These are phyloP conservation scores for Termitomyces eurrhizus DNA, from an alignment of 768 basidiomycete genomes.

Conservation along the genomic window DNA sequence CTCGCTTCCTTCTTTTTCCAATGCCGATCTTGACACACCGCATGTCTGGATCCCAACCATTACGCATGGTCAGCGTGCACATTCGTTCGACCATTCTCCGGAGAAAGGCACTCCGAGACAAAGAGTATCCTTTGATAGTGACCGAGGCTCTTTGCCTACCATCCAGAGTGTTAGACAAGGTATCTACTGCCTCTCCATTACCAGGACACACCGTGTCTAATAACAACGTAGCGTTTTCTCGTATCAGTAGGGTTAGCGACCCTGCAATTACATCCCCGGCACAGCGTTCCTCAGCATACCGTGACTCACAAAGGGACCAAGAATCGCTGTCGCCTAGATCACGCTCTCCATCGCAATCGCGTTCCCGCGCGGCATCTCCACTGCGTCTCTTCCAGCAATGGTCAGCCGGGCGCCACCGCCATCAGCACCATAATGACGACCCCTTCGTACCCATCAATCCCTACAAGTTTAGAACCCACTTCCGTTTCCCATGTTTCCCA, in stretches of 20 bases:
- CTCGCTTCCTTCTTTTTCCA: conserved; percentile 39
- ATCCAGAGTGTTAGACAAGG: conserved; percentile 38
- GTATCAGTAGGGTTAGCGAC: conserved; percentile 30
- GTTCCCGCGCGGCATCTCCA: conserved; percentile 44
- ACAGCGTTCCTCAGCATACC: conserved; percentile 23
- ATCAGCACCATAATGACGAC: conserved; percentile 41
- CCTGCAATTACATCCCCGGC: conserved; percentile 30
- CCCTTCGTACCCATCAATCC: conserved; percentile 57
- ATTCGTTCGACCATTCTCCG: conserved; percentile 32
- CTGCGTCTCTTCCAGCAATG: conserved; percentile 54
- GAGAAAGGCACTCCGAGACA: conserved; percentile 44
- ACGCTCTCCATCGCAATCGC: conserved; percentile 45
- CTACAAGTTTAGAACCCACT: conserved; percentile 32
- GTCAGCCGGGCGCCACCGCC: conserved; percentile 44
- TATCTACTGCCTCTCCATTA: conserved; percentile 13
- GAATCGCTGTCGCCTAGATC: conserved; percentile 28
- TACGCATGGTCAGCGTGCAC: conserved; percentile 17
- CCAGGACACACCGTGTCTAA: background rate
- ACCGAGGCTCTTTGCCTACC: conserved; percentile 36
- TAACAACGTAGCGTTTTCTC: conserved; percentile 25
- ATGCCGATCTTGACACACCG: conserved; percentile 22
- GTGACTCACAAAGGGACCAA: conserved; percentile 19
- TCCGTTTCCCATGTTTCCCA: conserved; percentile 15
- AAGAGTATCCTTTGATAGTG: conserved; percentile 55
- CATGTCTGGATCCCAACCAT: conserved; percentile 16